phyloP scores from a whole-genome alignment of 148 eudicot genomes.

The Nyssa sinensis region DNA sequence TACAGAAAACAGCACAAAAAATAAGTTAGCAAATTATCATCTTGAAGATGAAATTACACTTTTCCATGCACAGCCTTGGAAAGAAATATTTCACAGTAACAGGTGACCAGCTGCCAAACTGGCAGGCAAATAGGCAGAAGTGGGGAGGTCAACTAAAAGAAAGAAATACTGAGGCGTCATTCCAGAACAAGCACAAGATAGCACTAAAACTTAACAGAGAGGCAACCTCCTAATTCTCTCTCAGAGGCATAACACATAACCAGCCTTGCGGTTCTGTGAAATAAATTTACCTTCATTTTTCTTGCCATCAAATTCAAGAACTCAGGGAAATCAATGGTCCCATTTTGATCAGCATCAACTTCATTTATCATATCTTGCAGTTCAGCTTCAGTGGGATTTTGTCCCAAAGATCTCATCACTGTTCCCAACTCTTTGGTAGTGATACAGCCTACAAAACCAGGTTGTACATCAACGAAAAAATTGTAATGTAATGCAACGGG shows the following conservation, averaged over 20 bases:
- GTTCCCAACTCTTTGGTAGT: neutral
- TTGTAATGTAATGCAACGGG: neutral
- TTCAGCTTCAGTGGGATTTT: neutral
- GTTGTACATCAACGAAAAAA: neutral
- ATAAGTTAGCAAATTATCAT: neutral
- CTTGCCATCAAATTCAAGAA: neutral
- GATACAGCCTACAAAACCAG: neutral
- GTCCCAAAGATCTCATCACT: neutral
- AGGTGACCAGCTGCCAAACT: neutral
- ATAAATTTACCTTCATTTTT: neutral
- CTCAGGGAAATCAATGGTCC: neutral
- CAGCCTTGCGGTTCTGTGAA: neutral
- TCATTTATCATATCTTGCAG: neutral
- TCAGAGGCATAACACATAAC: neutral
- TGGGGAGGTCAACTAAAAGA: neutral
- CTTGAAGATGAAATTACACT: neutral
- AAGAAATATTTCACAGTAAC: neutral
- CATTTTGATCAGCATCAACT: neutral
- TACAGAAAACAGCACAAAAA: neutral
- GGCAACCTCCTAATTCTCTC: too few relatives aligned
- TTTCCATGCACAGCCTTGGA: neutral
- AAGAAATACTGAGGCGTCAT: neutral
- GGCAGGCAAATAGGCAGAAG: neutral
- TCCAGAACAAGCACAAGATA: neutral
- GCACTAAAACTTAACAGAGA: too few relatives aligned